Base-by-base conservation (phyloP, 1,284 basidiomycete species). In the Binderoboletus segoi region DNA sequence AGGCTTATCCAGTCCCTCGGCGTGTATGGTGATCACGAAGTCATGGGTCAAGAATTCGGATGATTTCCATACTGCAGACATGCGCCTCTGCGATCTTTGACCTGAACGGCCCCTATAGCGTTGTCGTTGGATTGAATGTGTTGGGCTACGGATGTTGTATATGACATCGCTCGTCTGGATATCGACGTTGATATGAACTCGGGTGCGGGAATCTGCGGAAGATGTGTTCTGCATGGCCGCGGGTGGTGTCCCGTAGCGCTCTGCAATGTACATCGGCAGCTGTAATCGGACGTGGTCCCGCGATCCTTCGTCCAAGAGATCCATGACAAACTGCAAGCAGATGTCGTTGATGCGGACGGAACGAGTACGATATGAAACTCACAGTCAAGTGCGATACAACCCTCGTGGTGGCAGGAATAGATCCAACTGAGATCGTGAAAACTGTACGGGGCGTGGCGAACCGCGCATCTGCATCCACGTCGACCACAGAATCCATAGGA, bases 391-490 rank as follows among this genome's bases (percentile, higher is more conserved):
- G 73, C 0, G 76, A 75, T 21, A 67, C 72, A 4, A 83, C 75
- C 4, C 62, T 75, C 38, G 76, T 63, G 7, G 60, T 56, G 1
- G 77, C 69, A 24, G 79, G 78, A 45, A 85, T 76, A 2, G 78
- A 76, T 7, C 84, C 83, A 7, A 85, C 62, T 3, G 83, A 84
- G 30, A 85, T 81, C 0, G 77, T 81, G 63, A 85, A 85, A 47
- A 82, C 83, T 85, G 54, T n/a, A n/a, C n/a, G n/a, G n/a, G n/a
- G n/a, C 0, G 28, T 7, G 13, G 42, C 8, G 8, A 58, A 32
- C 2, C 44, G 32, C 21, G 16, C 18, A 26, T 43, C 20, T 5
- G 43, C n/a, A 8, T 54, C 46, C 52, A 38, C 8, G 24, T 48
- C 30, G n/a, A 23, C 54, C n/a, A 44, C 4, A 21, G 5, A 23